Evolutionary conservation across 306 rosid species (phyloP).

Genomic region (Rosa persica): DNA sequence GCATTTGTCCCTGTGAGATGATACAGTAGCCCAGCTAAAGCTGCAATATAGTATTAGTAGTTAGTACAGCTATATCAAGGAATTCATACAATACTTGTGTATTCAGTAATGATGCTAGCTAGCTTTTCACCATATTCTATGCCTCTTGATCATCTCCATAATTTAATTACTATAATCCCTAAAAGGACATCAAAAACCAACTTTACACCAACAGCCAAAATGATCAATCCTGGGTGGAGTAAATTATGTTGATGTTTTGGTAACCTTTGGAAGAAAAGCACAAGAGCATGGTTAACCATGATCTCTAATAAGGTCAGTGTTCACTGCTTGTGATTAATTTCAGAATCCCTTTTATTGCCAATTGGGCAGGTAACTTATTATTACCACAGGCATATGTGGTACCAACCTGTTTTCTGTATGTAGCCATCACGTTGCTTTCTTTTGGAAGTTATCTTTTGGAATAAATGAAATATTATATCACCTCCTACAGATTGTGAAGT

Average conservation of each 20-base stretch:
- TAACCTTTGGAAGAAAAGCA: constrained; percentile 10
- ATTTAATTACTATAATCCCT: constrained; percentile 6
- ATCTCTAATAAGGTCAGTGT: neutral
- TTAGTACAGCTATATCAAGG: constrained; percentile 37
- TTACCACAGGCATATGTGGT: constrained; percentile 16
- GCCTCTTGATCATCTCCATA: constrained; percentile 16
- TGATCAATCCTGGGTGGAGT: constrained; percentile 25
- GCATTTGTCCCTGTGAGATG: constrained; percentile 5
- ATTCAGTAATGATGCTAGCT: constrained; percentile 7
- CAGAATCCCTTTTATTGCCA: constrained; percentile 20
- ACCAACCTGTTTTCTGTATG: constrained; percentile 6
- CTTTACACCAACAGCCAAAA: constrained; percentile 36
- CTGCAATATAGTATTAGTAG: neutral
- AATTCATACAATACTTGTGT: constrained; percentile 19
- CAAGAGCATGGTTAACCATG: constrained; percentile 19
- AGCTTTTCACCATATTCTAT: constrained; percentile 9
- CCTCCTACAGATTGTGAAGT: neutral
- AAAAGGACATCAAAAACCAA: constrained; percentile 22
- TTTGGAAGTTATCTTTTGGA: constrained; percentile 2
- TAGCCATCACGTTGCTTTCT: neutral
- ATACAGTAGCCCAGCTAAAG: neutral
- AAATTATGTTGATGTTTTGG: neutral
- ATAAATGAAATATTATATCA: neutral
- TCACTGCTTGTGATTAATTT: constrained; percentile 1
- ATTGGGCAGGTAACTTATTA: constrained; percentile 23